phyloP scores from a whole-genome alignment of 2,329 filamentous ascomycete species.

The Fusarium devonianum region DNA sequence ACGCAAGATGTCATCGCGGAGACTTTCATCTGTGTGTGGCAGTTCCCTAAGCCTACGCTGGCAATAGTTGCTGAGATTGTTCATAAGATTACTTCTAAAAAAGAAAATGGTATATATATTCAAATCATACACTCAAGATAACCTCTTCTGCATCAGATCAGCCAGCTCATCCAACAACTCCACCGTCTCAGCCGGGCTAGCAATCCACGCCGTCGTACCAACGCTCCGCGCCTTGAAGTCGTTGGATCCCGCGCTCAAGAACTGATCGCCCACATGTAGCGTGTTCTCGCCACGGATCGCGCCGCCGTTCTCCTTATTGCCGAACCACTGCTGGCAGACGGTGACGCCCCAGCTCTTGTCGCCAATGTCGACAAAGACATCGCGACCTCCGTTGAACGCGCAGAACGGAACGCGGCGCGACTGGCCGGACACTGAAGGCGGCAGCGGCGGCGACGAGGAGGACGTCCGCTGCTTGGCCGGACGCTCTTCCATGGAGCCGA shows the following conservation, averaged over 20 bases:
- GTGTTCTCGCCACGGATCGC: conserved; percentile 76
- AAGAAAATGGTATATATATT: neutral
- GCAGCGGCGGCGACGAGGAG: conserved; percentile 27
- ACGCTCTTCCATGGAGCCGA: conserved; percentile 43
- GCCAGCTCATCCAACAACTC: conserved; percentile 85
- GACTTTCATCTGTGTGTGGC: no score
- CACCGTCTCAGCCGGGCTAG: conserved; percentile 89
- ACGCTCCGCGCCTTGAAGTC: conserved; percentile 95
- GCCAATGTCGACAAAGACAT: conserved; percentile 98
- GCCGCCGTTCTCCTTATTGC: conserved; percentile 51
- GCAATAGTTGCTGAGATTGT: no score
- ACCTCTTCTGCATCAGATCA: conserved; percentile 55
- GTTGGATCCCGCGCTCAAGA: conserved; percentile 92
- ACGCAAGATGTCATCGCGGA: no score
- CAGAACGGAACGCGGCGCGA: conserved; percentile 78
- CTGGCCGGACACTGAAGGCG: conserved; percentile 24
- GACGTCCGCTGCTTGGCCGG: conserved; percentile 35
- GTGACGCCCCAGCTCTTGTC: conserved; percentile 97
- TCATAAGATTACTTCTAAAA: no score
- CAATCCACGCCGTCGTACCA: conserved; percentile 96
- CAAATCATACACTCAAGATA: conserved; percentile 33
- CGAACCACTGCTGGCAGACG: conserved; percentile 91
- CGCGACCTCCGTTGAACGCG: conserved; percentile 96
- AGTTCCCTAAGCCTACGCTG: no score
- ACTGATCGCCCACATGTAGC: conserved; percentile 95